Conservation (phyloP, 2,329 filamentous ascomycete species). For the Aspergillus sp. region DNA sequence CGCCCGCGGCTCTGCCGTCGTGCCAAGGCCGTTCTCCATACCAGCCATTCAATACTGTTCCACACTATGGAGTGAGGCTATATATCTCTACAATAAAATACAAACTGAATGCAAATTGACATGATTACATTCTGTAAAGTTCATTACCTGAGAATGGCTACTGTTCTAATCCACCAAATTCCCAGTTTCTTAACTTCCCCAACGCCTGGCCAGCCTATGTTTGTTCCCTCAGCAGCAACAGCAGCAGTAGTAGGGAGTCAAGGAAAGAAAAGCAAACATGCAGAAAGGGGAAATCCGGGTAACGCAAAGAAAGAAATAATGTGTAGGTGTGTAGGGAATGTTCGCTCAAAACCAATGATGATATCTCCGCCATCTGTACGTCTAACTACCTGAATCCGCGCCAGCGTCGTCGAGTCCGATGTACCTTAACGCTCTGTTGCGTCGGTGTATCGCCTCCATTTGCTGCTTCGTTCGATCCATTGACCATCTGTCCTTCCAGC, state of each 20-base stretch:
- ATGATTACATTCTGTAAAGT: not conserved
- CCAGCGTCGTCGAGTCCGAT: conserved; percentile 35
- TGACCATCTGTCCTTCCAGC: conserved; percentile 22
- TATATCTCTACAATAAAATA: not conserved
- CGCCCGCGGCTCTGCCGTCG: conserved; percentile 14
- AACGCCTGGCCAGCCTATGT: conserved; percentile 15
- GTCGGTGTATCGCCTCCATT: conserved; percentile 18
- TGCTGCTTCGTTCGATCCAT: conserved; percentile 12
- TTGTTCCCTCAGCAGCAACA: not conserved
- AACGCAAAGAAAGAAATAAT: conserved; percentile 16
- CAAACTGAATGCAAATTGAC: not conserved
- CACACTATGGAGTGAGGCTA: not conserved
- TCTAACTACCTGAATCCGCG: conserved; percentile 30
- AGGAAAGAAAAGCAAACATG: conserved; percentile 13
- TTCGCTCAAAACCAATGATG: not conserved
- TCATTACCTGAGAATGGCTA: not conserved
- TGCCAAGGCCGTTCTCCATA: not conserved
- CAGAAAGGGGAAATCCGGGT: conserved; percentile 4
- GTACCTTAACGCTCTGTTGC: conserved; percentile 26
- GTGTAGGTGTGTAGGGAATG: conserved; percentile 12
- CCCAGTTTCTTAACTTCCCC: not conserved
- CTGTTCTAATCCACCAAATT: not conserved
- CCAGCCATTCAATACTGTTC: too few species aligned
- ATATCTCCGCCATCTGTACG: not conserved
- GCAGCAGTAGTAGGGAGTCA: not conserved